Conservation (phyloP, 2,329 filamentous ascomycete species). For the Phyllosticta citrichinensis region DNA sequence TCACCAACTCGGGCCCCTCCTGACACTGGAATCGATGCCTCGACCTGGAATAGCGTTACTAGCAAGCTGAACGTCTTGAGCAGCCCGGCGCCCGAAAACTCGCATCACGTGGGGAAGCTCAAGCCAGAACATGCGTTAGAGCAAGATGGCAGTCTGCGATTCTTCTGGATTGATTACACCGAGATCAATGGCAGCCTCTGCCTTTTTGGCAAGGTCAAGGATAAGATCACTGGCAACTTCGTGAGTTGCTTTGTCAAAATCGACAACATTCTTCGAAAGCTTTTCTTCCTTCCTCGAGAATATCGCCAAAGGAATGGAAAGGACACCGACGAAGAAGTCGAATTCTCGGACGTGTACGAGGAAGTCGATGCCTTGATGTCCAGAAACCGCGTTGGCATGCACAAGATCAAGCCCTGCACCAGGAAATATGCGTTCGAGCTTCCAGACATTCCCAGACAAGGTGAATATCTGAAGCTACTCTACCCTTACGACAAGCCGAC, state of each 20-base stretch:
- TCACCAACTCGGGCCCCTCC: slow-evolving; percentile 58
- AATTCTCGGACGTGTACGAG: slow-evolving; percentile 79
- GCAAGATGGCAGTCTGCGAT: slow-evolving; percentile 78
- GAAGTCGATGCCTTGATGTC: slow-evolving; percentile 87
- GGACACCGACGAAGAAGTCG: slow-evolving; percentile 66
- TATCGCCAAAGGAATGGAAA: slow-evolving; percentile 48
- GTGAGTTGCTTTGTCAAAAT: slow-evolving; percentile 94
- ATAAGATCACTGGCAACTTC: slow-evolving; percentile 68
- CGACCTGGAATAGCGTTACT: slow-evolving; percentile 80
- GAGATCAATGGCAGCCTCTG: slow-evolving; percentile 87
- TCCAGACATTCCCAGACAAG: slow-evolving; percentile 74
- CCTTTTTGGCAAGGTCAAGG: slow-evolving; percentile 90
- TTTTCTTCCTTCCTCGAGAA: slow-evolving; percentile 84
- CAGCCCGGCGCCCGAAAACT: slow-evolving; percentile 55
- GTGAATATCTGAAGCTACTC: slow-evolving; percentile 86
- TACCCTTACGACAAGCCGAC: slow-evolving; percentile 83
- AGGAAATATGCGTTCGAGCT: slow-evolving; percentile 96
- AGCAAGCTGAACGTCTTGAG: slow-evolving; percentile 77
- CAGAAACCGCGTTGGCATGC: slow-evolving; percentile 71
- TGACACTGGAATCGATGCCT: slow-evolving; percentile 57
- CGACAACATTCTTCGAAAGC: slow-evolving; percentile 84
- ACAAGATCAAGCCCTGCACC: slow-evolving; percentile 85
- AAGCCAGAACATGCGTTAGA: slow-evolving; percentile 80
- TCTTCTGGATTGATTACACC: slow-evolving; percentile 97
- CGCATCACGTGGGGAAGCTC: slow-evolving; percentile 64